A percentile compares a stretch with the other conserved stretches of the same genome.
Evolutionary conservation across 805 yeast species (phyloP).

Genomic region (Kodamaea neixiangensis): DNA sequence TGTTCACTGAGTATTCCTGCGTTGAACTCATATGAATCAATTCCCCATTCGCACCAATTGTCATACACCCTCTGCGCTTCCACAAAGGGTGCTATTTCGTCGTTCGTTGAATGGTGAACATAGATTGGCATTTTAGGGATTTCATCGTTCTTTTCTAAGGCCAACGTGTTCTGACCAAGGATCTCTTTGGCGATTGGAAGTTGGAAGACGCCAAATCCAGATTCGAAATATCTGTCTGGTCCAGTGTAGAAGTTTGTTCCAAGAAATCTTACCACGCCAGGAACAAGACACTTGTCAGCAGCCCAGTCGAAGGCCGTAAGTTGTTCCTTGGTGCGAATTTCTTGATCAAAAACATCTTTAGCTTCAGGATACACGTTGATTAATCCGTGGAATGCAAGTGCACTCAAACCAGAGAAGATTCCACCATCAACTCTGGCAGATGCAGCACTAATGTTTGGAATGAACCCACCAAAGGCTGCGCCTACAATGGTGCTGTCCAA

Average conservation of each 20-base stretch:
- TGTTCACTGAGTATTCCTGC: conserved; percentile 16
- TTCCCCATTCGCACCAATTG: conserved; percentile 15
- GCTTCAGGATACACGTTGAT: conserved; percentile 31
- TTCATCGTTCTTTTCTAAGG: conserved; percentile 10
- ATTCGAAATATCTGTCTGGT: conserved; percentile 11
- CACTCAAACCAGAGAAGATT: conserved; percentile 30
- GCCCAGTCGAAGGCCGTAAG: conserved; percentile 8
- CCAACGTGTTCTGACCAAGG: conserved; percentile 24
- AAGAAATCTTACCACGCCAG: conserved; percentile 4
- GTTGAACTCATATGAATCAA: conserved; percentile 13
- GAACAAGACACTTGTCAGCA: conserved; percentile 6
- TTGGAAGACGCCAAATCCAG: conserved; percentile 21
- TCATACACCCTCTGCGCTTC: conserved; percentile 13
- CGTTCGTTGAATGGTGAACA: conserved; percentile 14
- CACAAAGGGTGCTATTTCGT: conserved; percentile 15
- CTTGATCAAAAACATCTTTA: neutral
- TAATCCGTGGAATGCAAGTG: conserved; percentile 32
- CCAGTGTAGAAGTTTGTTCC: conserved; percentile 15
- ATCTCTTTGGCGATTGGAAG: conserved; percentile 14
- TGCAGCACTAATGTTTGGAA: conserved; percentile 32
- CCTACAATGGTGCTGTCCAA: conserved; percentile 22
- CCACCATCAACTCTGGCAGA: conserved; percentile 26
- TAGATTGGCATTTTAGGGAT: conserved; percentile 15
- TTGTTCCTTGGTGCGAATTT: neutral
- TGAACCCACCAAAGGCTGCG: conserved; percentile 39